These are phyloP conservation scores for Peziza echinospora DNA, from an alignment of 495 filamentous ascomycete genomes.

Conservation along the genomic window DNA sequence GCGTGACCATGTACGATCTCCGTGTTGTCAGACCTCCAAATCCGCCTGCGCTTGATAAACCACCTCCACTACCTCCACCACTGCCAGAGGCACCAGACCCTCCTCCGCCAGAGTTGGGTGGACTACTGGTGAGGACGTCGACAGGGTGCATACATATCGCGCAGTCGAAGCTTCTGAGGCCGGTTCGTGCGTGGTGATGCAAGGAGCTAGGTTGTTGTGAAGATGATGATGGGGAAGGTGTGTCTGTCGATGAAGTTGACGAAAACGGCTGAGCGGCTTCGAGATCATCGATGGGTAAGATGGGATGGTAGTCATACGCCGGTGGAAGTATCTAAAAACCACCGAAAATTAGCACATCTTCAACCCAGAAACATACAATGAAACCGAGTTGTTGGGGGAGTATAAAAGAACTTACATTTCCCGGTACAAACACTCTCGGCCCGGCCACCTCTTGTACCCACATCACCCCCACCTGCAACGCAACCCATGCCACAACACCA, in stretches of 20 bases:
- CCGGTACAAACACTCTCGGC: constrained; percentile 51
- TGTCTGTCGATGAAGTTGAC: constrained; percentile 12
- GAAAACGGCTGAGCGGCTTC: constrained; percentile 32
- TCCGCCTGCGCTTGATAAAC: constrained; percentile 33
- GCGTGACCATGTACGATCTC: constrained; percentile 85
- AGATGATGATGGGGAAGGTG: constrained; percentile 22
- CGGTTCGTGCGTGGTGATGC: constrained; percentile 21
- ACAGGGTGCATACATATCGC: constrained; percentile 85
- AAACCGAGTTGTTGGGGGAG: too few species aligned
- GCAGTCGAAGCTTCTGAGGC: constrained; percentile 50
- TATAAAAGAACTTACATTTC: too few species aligned
- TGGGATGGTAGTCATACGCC: constrained; percentile 88
- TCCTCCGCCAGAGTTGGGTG: background rate
- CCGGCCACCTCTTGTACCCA: constrained; percentile 87
- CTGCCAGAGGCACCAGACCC: constrained; percentile 22
- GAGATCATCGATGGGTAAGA: constrained; percentile 63
- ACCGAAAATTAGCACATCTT: too few species aligned
- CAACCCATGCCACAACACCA: constrained; percentile 56
- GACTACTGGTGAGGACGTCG: constrained; percentile 47
- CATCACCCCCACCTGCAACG: constrained; percentile 64
- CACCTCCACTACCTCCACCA: constrained; percentile 25
- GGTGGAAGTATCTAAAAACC: constrained; percentile 47
- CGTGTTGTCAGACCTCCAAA: constrained; percentile 52
- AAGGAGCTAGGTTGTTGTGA: too few species aligned
- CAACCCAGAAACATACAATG: too few species aligned